Base-by-base conservation (phyloP, 495 filamentous ascomycete species). In the Stereocaulon alpinum region DNA sequence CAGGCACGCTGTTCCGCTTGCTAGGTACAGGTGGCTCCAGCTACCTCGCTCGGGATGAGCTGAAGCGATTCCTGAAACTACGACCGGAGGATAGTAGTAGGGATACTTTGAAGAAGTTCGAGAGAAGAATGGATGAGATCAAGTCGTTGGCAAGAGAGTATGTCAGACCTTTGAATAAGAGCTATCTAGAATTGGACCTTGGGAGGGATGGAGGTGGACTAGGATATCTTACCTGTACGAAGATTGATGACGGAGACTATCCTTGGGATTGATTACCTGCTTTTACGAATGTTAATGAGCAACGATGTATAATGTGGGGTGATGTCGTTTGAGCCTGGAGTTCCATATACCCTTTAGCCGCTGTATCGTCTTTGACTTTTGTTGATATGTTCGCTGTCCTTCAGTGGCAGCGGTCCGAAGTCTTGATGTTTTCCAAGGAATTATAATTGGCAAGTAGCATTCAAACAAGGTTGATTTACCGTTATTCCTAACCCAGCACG, bases 141-240 rank as follows among this genome's bases (percentile, higher is more conserved):
- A 96, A 95, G 71, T 77, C 78, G 45, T 75, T 89, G 65, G 91
- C 90, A 29, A 79, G 84, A 32, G 89, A 94, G 62, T 80, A 85
- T 30, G 89, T 94, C n/a, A 83, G 85, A 55, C 89, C 90, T 29
- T 71, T 96, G 22, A 92, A 92, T 87, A 81, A 86, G 29, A 89
- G 85, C 65, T 88, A 84, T 54, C 75, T 92, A 20, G 89, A 93
- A 68, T 70, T 91, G 54, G 89, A 95, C 69, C 57, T 83, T 48
- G 80, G 79, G 45, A 67, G 72, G 40, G 69, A 73, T 45, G 67
- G 55, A 6, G 62, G 65, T 11, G 63, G 64, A 29, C 62, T 70
- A 9, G 71, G 77, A 3, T 95, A 94, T 76, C 71, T 95, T 66
- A 89, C 87, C 1, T 95, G 90, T 71, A 87, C 85, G 51, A 80